These are phyloP conservation scores for Neoboletus magnificus DNA, from an alignment of 768 basidiomycete species.

Conservation along the genomic window DNA sequence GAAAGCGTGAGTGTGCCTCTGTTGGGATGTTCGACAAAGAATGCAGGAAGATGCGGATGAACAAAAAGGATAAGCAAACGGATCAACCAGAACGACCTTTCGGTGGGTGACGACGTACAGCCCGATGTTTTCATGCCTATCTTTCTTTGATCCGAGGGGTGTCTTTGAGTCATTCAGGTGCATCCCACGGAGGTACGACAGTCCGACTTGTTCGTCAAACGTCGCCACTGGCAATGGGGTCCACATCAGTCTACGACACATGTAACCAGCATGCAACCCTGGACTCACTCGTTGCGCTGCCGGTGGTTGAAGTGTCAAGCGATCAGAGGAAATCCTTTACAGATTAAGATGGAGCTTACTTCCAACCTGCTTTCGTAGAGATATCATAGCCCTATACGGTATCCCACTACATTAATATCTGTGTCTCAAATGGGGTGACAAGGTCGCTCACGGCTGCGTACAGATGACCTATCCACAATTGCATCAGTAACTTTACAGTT, in stretches of 20 bases:
- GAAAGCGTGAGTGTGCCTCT: constrained; percentile 68
- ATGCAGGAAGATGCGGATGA: background rate
- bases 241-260: background rate
- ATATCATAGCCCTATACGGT: constrained; percentile 71
- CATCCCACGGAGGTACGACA: constrained; percentile 74
- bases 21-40: background rate
- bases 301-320: background rate
- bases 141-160: constrained; percentile 59
- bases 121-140: constrained; percentile 84
- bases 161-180: constrained; percentile 85
- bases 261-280: background rate
- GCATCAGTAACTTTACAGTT: background rate
- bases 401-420: background rate
- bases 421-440: constrained; percentile 35
- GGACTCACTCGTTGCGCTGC: constrained; percentile 27
- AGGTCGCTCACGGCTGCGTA: constrained; percentile 65
- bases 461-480: constrained; percentile 53
- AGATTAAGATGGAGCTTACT: constrained; percentile 40
- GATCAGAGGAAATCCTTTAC: background rate
- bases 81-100: background rate
- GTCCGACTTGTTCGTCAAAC: constrained; percentile 68
- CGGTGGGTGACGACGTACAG: constrained; percentile 45
- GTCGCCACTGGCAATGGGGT: constrained; percentile 43
- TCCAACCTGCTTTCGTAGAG: constrained; percentile 66
- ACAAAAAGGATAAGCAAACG: background rate